These are phyloP conservation scores for Leccinum disarticulatum DNA, from an alignment of 768 basidiomycete species.

Conservation along the genomic window DNA sequence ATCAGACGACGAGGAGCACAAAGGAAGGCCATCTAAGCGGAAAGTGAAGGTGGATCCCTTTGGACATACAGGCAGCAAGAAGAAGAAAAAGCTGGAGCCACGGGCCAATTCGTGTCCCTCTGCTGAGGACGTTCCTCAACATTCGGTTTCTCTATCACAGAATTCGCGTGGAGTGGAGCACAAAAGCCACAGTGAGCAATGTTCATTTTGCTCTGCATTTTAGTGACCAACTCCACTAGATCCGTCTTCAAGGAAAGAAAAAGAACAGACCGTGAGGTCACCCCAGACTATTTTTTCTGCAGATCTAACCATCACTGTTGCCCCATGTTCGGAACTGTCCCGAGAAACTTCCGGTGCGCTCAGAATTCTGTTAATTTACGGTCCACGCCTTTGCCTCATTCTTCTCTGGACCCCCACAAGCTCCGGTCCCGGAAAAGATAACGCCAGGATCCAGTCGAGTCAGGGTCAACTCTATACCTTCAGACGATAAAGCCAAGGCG, in stretches of 20 bases:
- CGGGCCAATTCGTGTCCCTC: not conserved
- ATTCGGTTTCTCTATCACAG: not conserved
- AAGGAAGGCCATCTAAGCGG: conserved; percentile 57
- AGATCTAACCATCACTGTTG: not conserved
- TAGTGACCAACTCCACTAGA: conserved; percentile 10
- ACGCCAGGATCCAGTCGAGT: conserved; percentile 5
- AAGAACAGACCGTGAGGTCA: conserved; percentile 2
- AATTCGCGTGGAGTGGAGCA: conserved; percentile 1
- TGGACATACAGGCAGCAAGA: conserved; percentile 34
- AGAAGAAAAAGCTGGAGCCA: conserved; percentile 44
- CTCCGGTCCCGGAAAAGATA: conserved; percentile 13
- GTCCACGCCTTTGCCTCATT: conserved; percentile 16
- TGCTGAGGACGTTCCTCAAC: not conserved
- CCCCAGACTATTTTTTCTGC: conserved; percentile 8
- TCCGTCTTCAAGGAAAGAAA: conserved; percentile 8
- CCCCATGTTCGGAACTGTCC: conserved; percentile 1
- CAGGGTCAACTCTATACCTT: conserved; percentile 2
- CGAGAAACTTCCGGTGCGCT: conserved; percentile 21
- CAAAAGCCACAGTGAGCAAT: conserved; percentile 14
- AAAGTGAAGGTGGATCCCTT: conserved; percentile 63
- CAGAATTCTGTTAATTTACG: conserved; percentile 5
- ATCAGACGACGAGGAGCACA: conserved; percentile 53
- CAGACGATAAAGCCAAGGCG: conserved; percentile 14
- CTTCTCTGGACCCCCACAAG: conserved; percentile 11
- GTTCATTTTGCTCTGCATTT: not conserved